These are phyloP conservation scores for Candida arabinofermentans DNA, from an alignment of 805 yeast species.

Conservation along the genomic window DNA sequence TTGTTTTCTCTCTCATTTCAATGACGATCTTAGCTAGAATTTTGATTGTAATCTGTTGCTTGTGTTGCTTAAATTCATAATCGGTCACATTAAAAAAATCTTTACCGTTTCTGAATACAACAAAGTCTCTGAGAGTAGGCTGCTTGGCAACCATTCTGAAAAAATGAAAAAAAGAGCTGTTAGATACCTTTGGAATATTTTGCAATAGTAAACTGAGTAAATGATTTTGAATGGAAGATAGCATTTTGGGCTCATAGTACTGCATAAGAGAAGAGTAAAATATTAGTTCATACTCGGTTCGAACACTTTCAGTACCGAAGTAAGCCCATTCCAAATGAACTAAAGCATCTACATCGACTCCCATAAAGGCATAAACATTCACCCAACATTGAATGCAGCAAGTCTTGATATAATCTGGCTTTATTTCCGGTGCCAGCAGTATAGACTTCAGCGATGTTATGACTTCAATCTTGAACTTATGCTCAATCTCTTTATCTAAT, in stretches of 20 bases:
- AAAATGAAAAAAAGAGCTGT: slow-evolving; percentile 12
- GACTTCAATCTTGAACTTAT: slow-evolving; percentile 13
- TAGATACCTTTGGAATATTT: slow-evolving; percentile 13
- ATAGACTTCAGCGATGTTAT: slow-evolving; percentile 15
- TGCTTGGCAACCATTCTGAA: slow-evolving; percentile 13
- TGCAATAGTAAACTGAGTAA: slow-evolving; percentile 14
- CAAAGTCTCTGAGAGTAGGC: slow-evolving; percentile 5
- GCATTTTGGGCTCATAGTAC: slow-evolving; percentile 8
- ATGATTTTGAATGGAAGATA: slow-evolving; percentile 6
- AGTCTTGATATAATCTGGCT: slow-evolving; percentile 10
- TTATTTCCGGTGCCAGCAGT: slow-evolving; percentile 10
- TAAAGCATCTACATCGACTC: slow-evolving; percentile 17
- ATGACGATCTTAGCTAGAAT: slow-evolving; percentile 19
- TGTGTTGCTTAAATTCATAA: slow-evolving; percentile 14
- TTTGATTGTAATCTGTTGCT: slow-evolving; percentile 17
- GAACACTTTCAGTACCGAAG: slow-evolving; percentile 17
- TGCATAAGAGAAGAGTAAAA: slow-evolving; percentile 22
- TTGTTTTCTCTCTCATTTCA: slow-evolving; percentile 9
- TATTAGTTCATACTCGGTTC: slow-evolving; percentile 18
- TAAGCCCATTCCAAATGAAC: slow-evolving; percentile 29
- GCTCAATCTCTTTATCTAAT: not conserved
- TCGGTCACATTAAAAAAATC: slow-evolving; percentile 12
- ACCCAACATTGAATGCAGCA: slow-evolving; percentile 21
- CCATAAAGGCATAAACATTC: slow-evolving; percentile 11
- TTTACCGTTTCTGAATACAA: slow-evolving; percentile 21